phyloP scores from a whole-genome alignment of 441 rosid species.

The Populus hybrid region DNA sequence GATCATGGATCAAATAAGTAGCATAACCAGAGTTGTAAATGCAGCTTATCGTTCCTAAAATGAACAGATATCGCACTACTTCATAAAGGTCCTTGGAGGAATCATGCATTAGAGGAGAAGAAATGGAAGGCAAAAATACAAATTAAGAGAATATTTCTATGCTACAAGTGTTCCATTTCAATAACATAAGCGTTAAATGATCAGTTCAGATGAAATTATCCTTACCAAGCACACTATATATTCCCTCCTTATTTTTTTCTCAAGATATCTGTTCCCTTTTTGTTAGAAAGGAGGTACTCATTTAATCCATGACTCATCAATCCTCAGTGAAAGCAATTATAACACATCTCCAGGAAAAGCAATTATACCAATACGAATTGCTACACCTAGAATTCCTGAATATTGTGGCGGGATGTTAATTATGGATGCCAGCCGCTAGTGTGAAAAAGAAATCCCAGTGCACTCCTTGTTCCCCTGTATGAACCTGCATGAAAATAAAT shows the following conservation, averaged over 20 bases:
- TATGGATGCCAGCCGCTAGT: constrained; percentile 71
- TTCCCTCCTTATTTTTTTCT: constrained; percentile 90
- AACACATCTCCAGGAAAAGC: no score
- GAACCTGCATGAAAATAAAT: constrained; percentile 46
- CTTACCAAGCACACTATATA: constrained; percentile 78
- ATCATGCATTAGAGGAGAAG: not conserved
- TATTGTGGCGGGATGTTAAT: constrained; percentile 60
- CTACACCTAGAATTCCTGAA: constrained; percentile 69
- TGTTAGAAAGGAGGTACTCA: constrained; percentile 60
- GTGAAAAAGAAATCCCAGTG: constrained; percentile 98
- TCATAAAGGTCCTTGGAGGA: not conserved
- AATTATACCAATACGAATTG: constrained; percentile 69
- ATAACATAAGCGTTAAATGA: not conserved
- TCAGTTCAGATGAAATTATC: not conserved
- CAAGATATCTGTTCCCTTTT: constrained; percentile 66
- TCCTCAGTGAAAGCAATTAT: constrained; percentile 31
- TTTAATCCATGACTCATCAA: constrained; percentile 67
- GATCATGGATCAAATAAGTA: not conserved
- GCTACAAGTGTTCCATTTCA: not conserved
- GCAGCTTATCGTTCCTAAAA: no score
- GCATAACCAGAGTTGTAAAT: no score
- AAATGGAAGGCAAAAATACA: not conserved
- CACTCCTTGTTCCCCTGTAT: constrained; percentile 77
- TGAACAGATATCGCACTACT: not conserved
- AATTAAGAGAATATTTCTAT: not conserved